Evolutionary conservation across 139 green algal species (phyloP), one percentile per base, ranked within the genome.

Genomic region (Micractinium conductrix): DNA sequence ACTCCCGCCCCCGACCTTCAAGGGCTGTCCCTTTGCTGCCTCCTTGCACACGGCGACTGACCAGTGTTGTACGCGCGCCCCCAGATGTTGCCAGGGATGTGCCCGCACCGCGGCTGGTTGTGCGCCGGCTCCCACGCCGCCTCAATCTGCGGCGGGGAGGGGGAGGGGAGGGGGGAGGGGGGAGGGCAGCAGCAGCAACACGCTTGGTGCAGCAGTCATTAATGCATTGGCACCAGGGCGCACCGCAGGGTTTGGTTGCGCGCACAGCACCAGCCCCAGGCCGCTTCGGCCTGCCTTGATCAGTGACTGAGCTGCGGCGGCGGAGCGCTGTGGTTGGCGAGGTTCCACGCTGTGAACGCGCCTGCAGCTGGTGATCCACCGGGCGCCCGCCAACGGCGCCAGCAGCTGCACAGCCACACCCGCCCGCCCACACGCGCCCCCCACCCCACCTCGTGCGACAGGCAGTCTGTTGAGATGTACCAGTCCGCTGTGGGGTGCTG

Each of bases 381-480:
- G n/a, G n/a, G n/a, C n/a, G n/a, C n/a, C n/a, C n/a, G n/a, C n/a
- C n/a, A n/a, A n/a, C n/a, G n/a, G n/a, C n/a, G n/a, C n/a, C n/a
- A n/a, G n/a, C n/a, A n/a, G n/a, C n/a, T n/a, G n/a, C n/a, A n/a
- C n/a, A n/a, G n/a, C n/a, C n/a, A n/a, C n/a, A n/a, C n/a, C n/a
- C n/a, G n/a, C n/a, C n/a, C n/a, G n/a, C n/a, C n/a, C n/a, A n/a
- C n/a, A n/a, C n/a, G 30, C 62, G 16, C 62, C 17, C 12, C 68
- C 12, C 37, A 42, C n/a, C 60, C 35, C 35, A 55, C 81, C 71
- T 74, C 55, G 76, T 84, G 73, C 38, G 79, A 82, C 44, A 85
- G 71, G 71, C 79, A 85, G 79, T 89, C 85, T 9, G 79, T 89
- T 40, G 79, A 86, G 35, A 79, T 82, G 45, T 84, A 65, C 24